Base-by-base conservation (phyloP, 2,329 filamentous ascomycete species). In the Fusarium burgessii region DNA sequence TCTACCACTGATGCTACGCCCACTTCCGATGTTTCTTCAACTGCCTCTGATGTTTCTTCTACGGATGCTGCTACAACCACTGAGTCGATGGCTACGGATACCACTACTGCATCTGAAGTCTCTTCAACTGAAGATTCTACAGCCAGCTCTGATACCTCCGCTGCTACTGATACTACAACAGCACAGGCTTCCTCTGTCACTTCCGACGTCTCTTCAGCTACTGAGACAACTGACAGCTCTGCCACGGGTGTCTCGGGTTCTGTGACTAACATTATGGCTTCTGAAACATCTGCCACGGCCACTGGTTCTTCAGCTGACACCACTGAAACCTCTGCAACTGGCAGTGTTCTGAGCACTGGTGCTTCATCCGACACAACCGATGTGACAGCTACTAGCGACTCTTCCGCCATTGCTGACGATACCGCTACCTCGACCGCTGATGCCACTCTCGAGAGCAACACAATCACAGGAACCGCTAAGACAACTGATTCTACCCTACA, bases 211-310 rank as follows among this genome's bases (percentile, higher is more conserved):
- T 32, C 62, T 33, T 62, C 47, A 17, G 41, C 41, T 15, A 32
- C 40, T 15, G 57, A 72, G 35, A 69, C 69, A 33, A 71, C 71
- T 43, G 72, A 60, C 46, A 52, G 58, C 23, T 73, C 73, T 35
- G 64, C 67, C 23, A 73, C 73, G 40, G 70, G 66, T 32, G 51
- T 52, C 46, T 61, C 46, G 17, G 57, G 52, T 7, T 67, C 73
- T 25, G 56, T 64, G 25, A 54, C 59, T 12, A 45, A 32, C 6
- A 49, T 23, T 40, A 40, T 55, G 6, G 15, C 51, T 45, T 40
- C 54, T 18, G 51, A 55, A 29, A 38, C 32, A 17, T 64, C 62
- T 32, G n/a, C 52, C 5, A 50, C 43, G 17, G 42, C 18, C n/a
- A 64, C 49, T 10, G 68, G 43, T 15, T 45, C 45, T 42, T 68